Conservation (phyloP, 73 alveolate species). For the Paramecium pentaurelia region DNA sequence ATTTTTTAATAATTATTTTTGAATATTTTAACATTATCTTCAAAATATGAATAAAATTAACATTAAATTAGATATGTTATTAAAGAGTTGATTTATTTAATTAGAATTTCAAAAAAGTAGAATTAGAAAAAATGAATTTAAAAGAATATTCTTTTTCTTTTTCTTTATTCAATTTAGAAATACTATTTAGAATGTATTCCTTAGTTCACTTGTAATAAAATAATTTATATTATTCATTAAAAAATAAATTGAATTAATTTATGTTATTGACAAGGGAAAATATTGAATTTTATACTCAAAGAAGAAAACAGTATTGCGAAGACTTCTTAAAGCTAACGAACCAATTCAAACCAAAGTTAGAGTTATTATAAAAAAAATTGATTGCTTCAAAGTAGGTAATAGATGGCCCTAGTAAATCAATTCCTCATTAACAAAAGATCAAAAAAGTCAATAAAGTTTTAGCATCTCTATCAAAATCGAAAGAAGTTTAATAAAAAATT, state of each 20-base stretch:
- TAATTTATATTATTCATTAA: not conserved
- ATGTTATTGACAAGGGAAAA: conserved; percentile 2
- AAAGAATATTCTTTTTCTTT: not conserved
- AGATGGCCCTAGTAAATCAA: not conserved
- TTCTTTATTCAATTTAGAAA: not conserved
- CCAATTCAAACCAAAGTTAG: conserved; percentile 22
- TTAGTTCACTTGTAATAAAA: not conserved
- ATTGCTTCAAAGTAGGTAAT: not conserved
- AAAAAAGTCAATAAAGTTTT: conserved; percentile 15
- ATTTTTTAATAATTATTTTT: too few relatives aligned
- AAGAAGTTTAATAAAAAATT: not conserved
- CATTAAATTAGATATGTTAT: too few relatives aligned
- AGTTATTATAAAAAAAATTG: not conserved
- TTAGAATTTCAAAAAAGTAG: not conserved
- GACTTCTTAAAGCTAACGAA: not conserved
- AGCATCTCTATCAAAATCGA: conserved; percentile 28
- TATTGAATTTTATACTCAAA: conserved; percentile 22
- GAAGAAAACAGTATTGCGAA: conserved; percentile 18
- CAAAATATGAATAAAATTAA: not conserved
- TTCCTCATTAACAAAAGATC: not conserved
- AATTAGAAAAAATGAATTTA: not conserved
- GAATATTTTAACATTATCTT: not conserved
- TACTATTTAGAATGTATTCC: not conserved
- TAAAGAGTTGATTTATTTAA: not conserved
- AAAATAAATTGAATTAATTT: not conserved